phyloP scores from a whole-genome alignment of 2,329 filamentous ascomycete genomes.

The Trichoderma polysporum region DNA sequence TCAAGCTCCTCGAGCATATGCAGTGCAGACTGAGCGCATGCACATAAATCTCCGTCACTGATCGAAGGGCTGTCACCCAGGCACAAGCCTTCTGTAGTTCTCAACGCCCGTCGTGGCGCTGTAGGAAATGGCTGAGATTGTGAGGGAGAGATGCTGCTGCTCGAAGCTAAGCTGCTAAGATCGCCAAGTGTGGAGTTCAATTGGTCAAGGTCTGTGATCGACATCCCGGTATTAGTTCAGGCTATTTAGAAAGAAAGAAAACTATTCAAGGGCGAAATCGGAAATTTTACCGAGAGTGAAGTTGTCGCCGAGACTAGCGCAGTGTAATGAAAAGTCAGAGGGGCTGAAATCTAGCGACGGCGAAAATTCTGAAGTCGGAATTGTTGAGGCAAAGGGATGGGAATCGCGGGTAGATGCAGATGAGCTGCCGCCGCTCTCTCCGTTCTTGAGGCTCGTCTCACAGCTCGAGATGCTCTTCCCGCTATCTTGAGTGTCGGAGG shows the following conservation, averaged over 20 bases:
- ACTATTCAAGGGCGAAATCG: too few species aligned
- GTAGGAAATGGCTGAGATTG: neutral
- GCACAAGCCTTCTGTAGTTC: neutral
- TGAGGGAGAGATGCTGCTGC: neutral
- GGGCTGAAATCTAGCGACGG: neutral
- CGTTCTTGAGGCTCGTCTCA: neutral
- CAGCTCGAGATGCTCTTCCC: neutral
- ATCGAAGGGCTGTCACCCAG: neutral
- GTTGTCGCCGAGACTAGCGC: neutral
- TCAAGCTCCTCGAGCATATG: slow-evolving; percentile 13
- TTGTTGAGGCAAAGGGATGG: neutral
- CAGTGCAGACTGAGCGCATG: slow-evolving; percentile 1
- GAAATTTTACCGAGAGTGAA: slow-evolving; percentile 1
- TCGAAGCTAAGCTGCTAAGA: slow-evolving; percentile 3
- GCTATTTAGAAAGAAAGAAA: neutral
- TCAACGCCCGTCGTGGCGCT: neutral
- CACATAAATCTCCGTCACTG: neutral
- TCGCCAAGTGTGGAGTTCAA: neutral
- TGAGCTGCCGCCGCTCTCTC: neutral
- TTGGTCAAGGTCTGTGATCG: neutral
- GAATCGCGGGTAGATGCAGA: neutral
- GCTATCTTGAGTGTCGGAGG: neutral
- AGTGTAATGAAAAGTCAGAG: neutral
- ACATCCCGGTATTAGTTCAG: neutral
- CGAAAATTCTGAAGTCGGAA: neutral